Evolutionary conservation across 371 early-diverging fungal genomes (phyloP).

Genomic region (Actinomortierella wolfii): DNA sequence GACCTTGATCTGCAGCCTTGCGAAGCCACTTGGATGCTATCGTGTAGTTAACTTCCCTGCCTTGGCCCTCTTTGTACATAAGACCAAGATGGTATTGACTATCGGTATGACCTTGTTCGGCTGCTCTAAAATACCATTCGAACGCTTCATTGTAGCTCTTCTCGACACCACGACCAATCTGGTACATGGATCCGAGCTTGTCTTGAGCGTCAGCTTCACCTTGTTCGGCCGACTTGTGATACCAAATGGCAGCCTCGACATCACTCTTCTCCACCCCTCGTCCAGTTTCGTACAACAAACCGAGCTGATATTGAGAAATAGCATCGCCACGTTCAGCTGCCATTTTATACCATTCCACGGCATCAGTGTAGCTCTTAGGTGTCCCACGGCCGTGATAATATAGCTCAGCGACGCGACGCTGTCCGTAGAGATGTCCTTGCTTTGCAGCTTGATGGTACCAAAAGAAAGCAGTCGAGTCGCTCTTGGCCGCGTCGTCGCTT

Average conservation of each 20-base stretch:
- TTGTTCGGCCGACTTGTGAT: slow-evolving; percentile 64
- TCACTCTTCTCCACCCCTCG: slow-evolving; percentile 67
- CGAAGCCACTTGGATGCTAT: slow-evolving; percentile 56
- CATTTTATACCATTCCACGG: slow-evolving; percentile 78
- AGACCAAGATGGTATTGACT: slow-evolving; percentile 79
- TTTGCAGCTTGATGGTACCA: slow-evolving; percentile 77
- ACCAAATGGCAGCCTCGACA: slow-evolving; percentile 71
- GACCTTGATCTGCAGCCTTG: slow-evolving; percentile 67
- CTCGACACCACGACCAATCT: slow-evolving; percentile 79
- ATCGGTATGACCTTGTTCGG: slow-evolving; percentile 78
- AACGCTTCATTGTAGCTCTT: slow-evolving; percentile 68
- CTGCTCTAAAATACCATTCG: slow-evolving; percentile 70
- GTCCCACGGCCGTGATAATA: slow-evolving; percentile 78
- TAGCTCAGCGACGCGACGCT: slow-evolving; percentile 81
- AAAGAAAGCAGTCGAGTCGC: slow-evolving; percentile 66
- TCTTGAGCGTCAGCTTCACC: slow-evolving; percentile 77
- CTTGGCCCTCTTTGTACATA: no score
- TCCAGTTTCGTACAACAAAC: slow-evolving; percentile 83
- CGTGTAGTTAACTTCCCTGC: no score
- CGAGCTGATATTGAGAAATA: slow-evolving; percentile 66
- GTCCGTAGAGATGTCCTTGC: slow-evolving; percentile 79
- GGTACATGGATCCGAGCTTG: slow-evolving; percentile 84
- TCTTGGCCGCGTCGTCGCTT: slow-evolving; percentile 74
- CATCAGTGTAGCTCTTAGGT: slow-evolving; percentile 77
- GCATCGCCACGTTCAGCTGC: slow-evolving; percentile 79